Evolutionary conservation across 441 rosid genomes (phyloP), one percentile per base, ranked within the genome.

Genomic region (Populus tomentosa): DNA sequence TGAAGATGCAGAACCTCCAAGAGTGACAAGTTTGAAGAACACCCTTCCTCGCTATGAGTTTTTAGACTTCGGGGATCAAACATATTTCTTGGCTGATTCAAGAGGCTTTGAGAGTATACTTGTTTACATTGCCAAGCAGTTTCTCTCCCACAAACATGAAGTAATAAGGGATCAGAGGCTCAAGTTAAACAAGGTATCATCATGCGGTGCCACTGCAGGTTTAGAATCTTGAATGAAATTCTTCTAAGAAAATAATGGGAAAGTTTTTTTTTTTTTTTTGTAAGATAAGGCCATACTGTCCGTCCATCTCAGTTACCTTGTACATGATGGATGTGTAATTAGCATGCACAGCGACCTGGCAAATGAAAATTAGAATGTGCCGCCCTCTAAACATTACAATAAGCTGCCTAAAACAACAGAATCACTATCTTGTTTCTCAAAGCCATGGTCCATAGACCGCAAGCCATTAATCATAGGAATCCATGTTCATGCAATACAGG

Each of bases 21-120:
- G 71, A 24, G 38, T 36, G 35, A 67, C 81, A 53, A 76, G 83
- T 70, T 70, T 80, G 32, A 73, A 63, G 75, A n/a, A 72, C 65
- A 79, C 72, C 2, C 30, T 67, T 42, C 86, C 86, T 18, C 24
- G 77, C 16, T 46, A 79, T 14, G 78, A 77, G n/a, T 42, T 63
- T 10, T 42, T 62, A 5, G 80, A 80, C 61, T 72, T 62, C 24
- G 85, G 85, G 16, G 81, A 80, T 1, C 50, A 24, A 2, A 30
- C 70, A 8, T 70, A 70, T 42, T 80, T 83, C n/a, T 81, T 80
- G 7, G 74, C 80, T 18, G 86, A 83, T 24, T 62, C 77, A 3
- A 75, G 82, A 72, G 85, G 85, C 23, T 80, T 76, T 7, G 80
- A 78, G 62, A 38, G 53, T 35, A 65, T 72, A 20, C 75, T 78